These are phyloP conservation scores for Aaosphaeria pasadenensis DNA, from an alignment of 2,329 filamentous ascomycete genomes.

Conservation along the genomic window DNA sequence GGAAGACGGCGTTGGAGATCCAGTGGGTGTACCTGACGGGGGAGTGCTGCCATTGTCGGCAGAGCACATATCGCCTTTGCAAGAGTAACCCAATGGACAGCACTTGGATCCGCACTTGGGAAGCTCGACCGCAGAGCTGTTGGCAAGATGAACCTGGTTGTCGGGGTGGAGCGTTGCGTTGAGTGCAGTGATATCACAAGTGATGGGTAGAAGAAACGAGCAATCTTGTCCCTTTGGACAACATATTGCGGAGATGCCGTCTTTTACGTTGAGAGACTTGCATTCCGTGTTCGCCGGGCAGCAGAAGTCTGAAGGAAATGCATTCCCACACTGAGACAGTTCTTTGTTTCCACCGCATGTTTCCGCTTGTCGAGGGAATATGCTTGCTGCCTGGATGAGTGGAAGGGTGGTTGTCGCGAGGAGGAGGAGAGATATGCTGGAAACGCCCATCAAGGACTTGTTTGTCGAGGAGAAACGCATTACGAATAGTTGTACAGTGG, in stretches of 20 bases:
- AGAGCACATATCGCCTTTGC: constrained; percentile 54
- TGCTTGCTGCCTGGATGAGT: constrained; percentile 20
- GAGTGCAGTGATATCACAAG: constrained; percentile 62
- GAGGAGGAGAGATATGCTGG: constrained; percentile 30
- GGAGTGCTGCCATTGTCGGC: constrained; percentile 36
- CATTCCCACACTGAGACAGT: constrained; percentile 52
- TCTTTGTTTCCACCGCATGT: constrained; percentile 52
- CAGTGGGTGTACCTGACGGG: constrained; percentile 14
- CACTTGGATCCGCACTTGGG: constrained; percentile 59
- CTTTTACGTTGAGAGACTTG: constrained; percentile 56
- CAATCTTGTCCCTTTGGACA: constrained; percentile 62
- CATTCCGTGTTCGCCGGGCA: constrained; percentile 58
- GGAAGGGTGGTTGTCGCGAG: constrained; percentile 22
- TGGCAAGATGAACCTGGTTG: constrained; percentile 64
- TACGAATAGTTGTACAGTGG: background rate
- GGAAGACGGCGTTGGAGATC: constrained; percentile 19
- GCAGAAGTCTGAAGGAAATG: constrained; percentile 65
- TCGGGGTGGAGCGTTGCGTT: constrained; percentile 56
- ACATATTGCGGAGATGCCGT: constrained; percentile 66
- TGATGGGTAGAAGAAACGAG: constrained; percentile 59
- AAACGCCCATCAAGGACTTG: constrained; percentile 20
- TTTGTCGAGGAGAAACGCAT: background rate
- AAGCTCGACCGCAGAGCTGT: constrained; percentile 54
- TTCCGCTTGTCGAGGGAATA: constrained; percentile 26
- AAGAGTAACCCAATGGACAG: constrained; percentile 72